Evolutionary conservation across 148 eudicot species (phyloP), one percentile per base, ranked within the genome.

Genomic region (Hydrangea macrophylla): DNA sequence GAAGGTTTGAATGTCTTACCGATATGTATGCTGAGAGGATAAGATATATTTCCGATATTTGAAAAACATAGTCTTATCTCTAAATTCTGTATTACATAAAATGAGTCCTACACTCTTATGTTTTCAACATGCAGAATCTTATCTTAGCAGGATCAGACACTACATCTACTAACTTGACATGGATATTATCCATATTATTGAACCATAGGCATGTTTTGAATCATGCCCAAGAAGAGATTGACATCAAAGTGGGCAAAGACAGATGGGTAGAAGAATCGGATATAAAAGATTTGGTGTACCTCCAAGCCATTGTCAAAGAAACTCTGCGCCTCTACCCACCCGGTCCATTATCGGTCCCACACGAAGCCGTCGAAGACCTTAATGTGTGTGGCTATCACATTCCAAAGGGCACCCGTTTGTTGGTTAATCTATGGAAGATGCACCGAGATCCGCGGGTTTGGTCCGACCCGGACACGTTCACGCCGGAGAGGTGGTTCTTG

Each of bases 401-500:
- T 33, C 64, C 64, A 23, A 76, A 70, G 17, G 74, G 74, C 15
- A 66, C 73, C 18, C 74, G 70, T 1, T 5, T 75, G 25, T 5
- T 70, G 11, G 69, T 64, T 11, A 75, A 75, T 6, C 6, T 64
- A 0, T 75, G 79, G 79, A 75, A 75, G 62, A 32, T 75, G 35
- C 79, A 75, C 7, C 65, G 79, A 2, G 79, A 75, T 37, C 74
- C 74, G 0, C 70, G 70, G 1, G 28, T 80, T 23, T 80, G 83
- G 83, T 37, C 53, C 0, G 31, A 60, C 0, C 83, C 83, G 0
- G 63, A 76, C 1, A 57, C 65, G 42, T 80, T 80, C 7, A 55
- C 37, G 10, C 83, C 83, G 2, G 80, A 80, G 70, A 69, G 80
- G 40, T 80, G 80, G 40, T 80, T 76, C 28, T 10, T 80, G 56